Base-by-base conservation (phyloP, 2,329 filamentous ascomycete species). In the Exophiala viscosa region DNA sequence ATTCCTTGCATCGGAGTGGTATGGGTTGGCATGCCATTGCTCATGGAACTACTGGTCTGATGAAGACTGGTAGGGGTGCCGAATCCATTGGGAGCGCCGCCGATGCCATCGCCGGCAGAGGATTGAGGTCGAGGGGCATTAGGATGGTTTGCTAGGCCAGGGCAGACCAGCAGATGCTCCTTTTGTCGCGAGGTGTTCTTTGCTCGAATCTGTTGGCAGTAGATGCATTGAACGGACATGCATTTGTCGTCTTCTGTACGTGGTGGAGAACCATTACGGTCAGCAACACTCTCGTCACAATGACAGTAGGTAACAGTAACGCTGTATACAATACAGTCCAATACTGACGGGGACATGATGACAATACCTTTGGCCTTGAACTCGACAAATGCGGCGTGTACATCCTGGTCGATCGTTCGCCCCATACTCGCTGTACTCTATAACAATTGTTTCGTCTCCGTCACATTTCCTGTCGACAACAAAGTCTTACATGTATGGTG, bases 161-260 rank as follows among this genome's bases (percentile, higher is more conserved):
- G 74, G 60, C 75, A 77, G 61, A 76, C 74, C 51, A 76, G 73
- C 14, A 77, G 66, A 62, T 77, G 75, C 61, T 76, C 72, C 63
- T 77, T 77, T 67, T 77, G 75, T 56, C 75, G 73, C 54, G 73
- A 76, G 50, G 75, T 77, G 60, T 77, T 77, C 68, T 77, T 77
- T 64, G 75, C 75, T 56, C 75, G 72, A 52, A 76, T 76, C 64
- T 76, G 74, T 62, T 77, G 74, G 57, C 75, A 77, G 62, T 77
- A 77, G 66, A 77, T 76, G 65, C 75, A 77, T 67, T 77, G 75
- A 17, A 76, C 75, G 40, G 74, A 77, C 55, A 77, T 73, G 65
- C 75, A 77, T 71, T 77, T 62, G 48, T 62, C 60, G 54, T 62
- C 60, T 50, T 60, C 57, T 58, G 45, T 59, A 50, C 55, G 49